Evolutionary conservation across 2,329 filamentous ascomycete genomes (phyloP).

Genomic region (Lojkania enalia): DNA sequence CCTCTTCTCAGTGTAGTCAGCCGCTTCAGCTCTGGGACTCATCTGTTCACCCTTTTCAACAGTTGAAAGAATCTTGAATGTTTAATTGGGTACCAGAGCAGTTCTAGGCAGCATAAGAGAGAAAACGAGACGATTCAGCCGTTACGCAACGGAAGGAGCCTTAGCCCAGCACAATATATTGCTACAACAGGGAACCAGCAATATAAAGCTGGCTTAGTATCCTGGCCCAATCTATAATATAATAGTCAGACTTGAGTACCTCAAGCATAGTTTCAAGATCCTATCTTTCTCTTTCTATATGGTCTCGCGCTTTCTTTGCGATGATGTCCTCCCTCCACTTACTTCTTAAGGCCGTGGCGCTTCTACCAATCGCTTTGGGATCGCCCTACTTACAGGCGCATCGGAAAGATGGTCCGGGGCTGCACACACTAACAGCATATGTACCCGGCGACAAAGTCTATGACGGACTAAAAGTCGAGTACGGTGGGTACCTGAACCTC

Average conservation of each 20-base stretch:
- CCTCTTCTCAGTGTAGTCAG: not conserved
- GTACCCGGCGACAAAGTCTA: conserved; percentile 10
- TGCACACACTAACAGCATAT: conserved; percentile 19
- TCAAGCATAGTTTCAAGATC: not conserved
- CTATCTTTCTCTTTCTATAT: not conserved
- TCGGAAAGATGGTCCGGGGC: conserved; percentile 4
- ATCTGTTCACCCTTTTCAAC: too few species aligned
- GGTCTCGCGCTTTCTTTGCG: not conserved
- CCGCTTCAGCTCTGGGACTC: not conserved
- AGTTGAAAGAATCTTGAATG: too few species aligned
- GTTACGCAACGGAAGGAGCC: too few species aligned
- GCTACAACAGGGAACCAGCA: not conserved
- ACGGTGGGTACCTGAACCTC: conserved; percentile 13
- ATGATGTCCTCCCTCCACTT: not conserved
- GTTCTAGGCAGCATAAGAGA: too few species aligned
- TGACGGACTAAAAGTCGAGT: conserved; percentile 22
- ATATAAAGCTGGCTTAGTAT: not conserved
- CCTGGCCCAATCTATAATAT: too few species aligned
- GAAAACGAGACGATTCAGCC: too few species aligned
- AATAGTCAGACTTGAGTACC: too few species aligned
- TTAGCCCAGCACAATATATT: not conserved
- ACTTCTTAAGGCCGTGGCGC: not conserved
- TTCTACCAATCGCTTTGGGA: not conserved
- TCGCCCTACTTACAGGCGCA: not conserved
- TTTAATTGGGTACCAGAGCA: too few species aligned